A percentile compares a stretch with the other conserved stretches of the same genome.
These are phyloP conservation scores for Durotheca rogersii DNA, from an alignment of 495 filamentous ascomycete species.

Conservation along the genomic window DNA sequence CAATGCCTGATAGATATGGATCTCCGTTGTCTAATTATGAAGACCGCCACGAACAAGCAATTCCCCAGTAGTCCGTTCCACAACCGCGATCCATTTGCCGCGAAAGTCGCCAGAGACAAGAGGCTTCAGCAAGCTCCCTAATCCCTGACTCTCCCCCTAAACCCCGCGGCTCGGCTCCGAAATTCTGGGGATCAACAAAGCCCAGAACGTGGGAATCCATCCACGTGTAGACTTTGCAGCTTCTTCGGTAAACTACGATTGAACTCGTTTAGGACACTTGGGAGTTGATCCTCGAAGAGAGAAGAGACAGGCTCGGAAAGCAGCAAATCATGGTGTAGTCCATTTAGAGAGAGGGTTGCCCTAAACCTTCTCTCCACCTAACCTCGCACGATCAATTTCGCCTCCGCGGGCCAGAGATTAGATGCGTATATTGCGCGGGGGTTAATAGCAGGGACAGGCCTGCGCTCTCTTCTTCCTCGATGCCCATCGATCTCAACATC, in stretches of 20 bases:
- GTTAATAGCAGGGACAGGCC: not conserved
- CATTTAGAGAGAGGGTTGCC: too few species aligned
- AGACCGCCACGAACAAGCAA: not conserved
- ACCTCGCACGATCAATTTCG: not conserved
- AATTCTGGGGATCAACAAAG: not conserved
- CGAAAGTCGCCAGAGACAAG: not conserved
- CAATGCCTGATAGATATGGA: not conserved
- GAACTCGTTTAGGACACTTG: too few species aligned
- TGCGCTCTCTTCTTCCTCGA: not conserved
- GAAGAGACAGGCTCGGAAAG: too few species aligned
- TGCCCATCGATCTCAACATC: not conserved
- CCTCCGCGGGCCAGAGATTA: not conserved
- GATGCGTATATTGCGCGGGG: not conserved
- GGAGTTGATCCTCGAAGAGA: too few species aligned
- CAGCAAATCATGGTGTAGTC: too few species aligned
- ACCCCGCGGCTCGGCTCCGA: not conserved
- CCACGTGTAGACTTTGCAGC: not conserved
- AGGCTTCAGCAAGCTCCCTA: not conserved
- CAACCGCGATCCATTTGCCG: not conserved
- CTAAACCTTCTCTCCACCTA: too few species aligned
- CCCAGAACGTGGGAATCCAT: not conserved
- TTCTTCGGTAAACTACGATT: not conserved
- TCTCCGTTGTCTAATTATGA: not conserved
- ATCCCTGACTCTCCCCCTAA: not conserved
- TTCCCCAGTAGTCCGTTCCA: not conserved